These are phyloP conservation scores for Uromyces viciae-fabae DNA, from an alignment of 1,284 basidiomycete species.

Conservation along the genomic window DNA sequence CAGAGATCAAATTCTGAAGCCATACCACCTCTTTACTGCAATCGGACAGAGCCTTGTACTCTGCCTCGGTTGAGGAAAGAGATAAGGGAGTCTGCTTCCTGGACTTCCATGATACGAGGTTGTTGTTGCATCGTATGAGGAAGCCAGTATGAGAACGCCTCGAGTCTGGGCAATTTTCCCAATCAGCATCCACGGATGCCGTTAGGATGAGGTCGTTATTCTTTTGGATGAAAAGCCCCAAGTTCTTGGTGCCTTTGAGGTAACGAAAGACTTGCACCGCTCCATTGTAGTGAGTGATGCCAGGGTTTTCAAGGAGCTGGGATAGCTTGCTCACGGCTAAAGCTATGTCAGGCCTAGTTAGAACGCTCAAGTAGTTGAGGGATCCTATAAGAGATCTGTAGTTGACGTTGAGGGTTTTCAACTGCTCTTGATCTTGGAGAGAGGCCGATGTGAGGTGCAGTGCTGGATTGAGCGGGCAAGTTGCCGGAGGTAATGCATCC, in stretches of 20 bases:
- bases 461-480: too few species aligned
- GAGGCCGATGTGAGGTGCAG: too few species aligned
- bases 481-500: too few species aligned
- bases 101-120: background rate
- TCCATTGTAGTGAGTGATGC: background rate
- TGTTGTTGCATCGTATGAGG: background rate
- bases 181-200: background rate
- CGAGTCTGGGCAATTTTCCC: background rate
- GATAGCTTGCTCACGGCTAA: background rate
- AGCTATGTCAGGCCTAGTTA: background rate
- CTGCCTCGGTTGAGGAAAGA: background rate
- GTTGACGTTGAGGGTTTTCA: background rate
- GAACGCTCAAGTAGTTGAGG: background rate
- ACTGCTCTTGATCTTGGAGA: background rate
- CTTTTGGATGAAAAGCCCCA: background rate
- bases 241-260: background rate
- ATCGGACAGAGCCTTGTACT: background rate
- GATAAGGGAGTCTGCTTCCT: background rate
- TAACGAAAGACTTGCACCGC: background rate
- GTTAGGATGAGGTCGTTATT: background rate
- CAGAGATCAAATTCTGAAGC: background rate
- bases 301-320: background rate
- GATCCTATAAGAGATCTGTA: background rate
- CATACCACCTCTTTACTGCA: background rate
- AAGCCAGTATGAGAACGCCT: background rate